These are phyloP conservation scores for Plasmodium fragile DNA, from an alignment of 169 alveolate species.

Conservation along the genomic window DNA sequence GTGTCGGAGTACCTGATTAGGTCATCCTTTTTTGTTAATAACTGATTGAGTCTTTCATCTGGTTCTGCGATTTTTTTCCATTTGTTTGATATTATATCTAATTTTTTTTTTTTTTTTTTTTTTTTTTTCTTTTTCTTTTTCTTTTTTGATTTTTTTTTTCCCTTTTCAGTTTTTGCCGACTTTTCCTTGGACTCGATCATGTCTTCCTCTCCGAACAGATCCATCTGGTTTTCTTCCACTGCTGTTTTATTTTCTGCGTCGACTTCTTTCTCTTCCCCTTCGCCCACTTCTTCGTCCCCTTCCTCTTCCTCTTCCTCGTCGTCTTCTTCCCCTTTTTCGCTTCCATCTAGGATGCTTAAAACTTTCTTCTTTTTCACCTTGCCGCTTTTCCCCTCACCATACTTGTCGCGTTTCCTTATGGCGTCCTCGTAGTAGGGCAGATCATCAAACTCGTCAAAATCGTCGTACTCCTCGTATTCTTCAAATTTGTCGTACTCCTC, in stretches of 20 bases:
- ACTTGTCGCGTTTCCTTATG: neutral
- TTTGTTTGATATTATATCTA: slow-evolving; percentile 1
- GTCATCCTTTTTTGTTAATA: slow-evolving; percentile 81
- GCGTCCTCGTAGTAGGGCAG: slow-evolving; percentile 4
- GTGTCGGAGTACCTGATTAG: slow-evolving; percentile 78
- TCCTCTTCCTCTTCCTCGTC: neutral
- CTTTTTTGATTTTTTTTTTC: neutral
- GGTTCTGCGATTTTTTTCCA: slow-evolving; percentile 79
- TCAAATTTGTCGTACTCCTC: slow-evolving; percentile 34
- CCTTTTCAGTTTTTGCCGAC: neutral
- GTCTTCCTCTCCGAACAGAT: slow-evolving; percentile 42
- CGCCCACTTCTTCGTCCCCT: neutral
- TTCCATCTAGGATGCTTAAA: slow-evolving; percentile 23
- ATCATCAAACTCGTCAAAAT: slow-evolving; percentile 14
- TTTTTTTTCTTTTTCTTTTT: slow-evolving; percentile 14
- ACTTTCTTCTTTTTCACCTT: slow-evolving; percentile 18
- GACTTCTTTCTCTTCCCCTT: too few relatives aligned
- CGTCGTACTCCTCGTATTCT: slow-evolving; percentile 26
- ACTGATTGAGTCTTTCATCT: slow-evolving; percentile 82
- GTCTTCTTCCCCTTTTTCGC: neutral
- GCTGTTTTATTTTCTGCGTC: neutral
- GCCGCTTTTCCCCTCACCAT: neutral
- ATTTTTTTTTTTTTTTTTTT: neutral
- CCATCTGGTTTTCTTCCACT: neutral
- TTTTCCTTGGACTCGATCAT: slow-evolving; percentile 12